A percentile compares a stretch with the other conserved stretches of the same genome.
Evolutionary conservation across 2,329 filamentous ascomycete species (phyloP).

Genomic region (Stemphylium vesicarium): DNA sequence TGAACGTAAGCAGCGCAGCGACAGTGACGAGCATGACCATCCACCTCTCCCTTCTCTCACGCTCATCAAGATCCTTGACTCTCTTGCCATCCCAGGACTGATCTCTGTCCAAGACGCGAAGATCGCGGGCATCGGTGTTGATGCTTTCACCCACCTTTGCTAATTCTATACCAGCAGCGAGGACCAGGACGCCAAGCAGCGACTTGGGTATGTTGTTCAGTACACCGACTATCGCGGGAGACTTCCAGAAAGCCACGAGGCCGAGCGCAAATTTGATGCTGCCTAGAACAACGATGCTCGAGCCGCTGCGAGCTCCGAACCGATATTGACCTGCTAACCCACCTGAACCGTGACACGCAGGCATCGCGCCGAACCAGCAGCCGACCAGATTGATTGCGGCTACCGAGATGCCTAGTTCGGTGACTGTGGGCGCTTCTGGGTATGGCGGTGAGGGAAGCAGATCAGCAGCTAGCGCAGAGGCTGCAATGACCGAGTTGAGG

Average conservation of each 20-base stretch:
- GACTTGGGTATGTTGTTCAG: constrained; percentile 75
- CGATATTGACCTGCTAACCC: constrained; percentile 89
- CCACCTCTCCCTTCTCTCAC: constrained; percentile 78
- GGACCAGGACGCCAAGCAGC: constrained; percentile 84
- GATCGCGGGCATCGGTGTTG: constrained; percentile 72
- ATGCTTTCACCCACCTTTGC: constrained; percentile 83
- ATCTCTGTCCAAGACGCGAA: constrained; percentile 51
- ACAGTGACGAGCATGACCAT: constrained; percentile 90
- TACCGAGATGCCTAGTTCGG: constrained; percentile 80
- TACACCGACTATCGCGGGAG: constrained; percentile 73
- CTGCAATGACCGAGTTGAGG: constrained; percentile 90
- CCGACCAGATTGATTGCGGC: constrained; percentile 81
- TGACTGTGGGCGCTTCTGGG: constrained; percentile 68
- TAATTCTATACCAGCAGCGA: constrained; percentile 87
- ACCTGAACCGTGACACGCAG: constrained; percentile 90
- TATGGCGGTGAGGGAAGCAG: constrained; percentile 71
- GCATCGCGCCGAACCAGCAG: constrained; percentile 95
- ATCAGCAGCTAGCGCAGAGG: constrained; percentile 77
- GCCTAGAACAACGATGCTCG: constrained; percentile 81
- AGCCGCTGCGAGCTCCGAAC: constrained; percentile 88
- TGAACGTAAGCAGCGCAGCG: constrained; percentile 81
- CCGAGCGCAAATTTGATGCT: constrained; percentile 77
- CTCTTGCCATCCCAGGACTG: constrained; percentile 48
- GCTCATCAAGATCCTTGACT: constrained; percentile 64
- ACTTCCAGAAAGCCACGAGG: constrained; percentile 65